phyloP scores from a whole-genome alignment of 371 early-diverging fungal species.

The Mucor circinelloides region DNA sequence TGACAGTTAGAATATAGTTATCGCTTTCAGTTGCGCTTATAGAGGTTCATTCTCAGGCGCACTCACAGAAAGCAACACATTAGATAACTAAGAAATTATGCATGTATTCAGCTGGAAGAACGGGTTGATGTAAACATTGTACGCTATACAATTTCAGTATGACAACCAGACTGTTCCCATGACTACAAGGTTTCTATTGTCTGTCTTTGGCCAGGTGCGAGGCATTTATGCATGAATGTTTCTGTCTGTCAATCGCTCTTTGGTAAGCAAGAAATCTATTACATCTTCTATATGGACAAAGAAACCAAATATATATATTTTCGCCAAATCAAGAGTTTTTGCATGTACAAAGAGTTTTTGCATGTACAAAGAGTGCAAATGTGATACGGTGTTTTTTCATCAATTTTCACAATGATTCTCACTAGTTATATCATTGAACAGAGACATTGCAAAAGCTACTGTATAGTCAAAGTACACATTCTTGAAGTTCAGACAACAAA shows the following conservation, averaged over 20 bases:
- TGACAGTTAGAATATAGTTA: neutral
- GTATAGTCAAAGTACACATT: no score
- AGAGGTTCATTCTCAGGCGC: no score
- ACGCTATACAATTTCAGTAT: neutral
- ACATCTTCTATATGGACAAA: neutral
- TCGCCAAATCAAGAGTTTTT: neutral
- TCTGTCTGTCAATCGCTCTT: neutral
- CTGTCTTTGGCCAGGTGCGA: neutral
- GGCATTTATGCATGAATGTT: neutral
- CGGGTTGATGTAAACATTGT: neutral
- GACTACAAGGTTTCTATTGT: neutral
- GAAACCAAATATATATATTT: neutral
- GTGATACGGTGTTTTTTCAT: neutral
- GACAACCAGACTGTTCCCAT: neutral
- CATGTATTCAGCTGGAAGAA: neutral
- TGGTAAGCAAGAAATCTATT: neutral
- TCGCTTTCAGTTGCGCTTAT: neutral
- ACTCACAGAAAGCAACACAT: neutral
- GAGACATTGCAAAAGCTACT: no score
- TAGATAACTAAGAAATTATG: neutral
- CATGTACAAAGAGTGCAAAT: neutral
- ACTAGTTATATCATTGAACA: no score
- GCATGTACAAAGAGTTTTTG: neutral
- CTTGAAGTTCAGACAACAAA: no score
- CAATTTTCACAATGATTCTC: no score